phyloP scores from a whole-genome alignment of 352 stramenopile genomes.

The Globisporangium cylindrosporum region DNA sequence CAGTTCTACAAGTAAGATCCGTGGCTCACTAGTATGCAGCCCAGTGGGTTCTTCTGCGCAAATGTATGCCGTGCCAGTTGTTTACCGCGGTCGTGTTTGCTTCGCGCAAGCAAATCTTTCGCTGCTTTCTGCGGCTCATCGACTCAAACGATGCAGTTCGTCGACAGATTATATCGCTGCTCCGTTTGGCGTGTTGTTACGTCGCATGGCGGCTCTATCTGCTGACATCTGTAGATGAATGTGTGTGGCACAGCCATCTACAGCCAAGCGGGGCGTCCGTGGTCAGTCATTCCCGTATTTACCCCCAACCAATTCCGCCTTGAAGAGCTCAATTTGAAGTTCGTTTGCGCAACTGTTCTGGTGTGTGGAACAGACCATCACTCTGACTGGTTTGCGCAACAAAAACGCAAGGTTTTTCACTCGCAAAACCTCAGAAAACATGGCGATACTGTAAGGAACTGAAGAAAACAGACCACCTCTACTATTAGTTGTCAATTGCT shows the following conservation, averaged over 20 bases:
- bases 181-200: slow-evolving; percentile 4
- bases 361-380: background rate
- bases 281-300: background rate
- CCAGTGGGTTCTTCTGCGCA: no score
- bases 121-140: background rate
- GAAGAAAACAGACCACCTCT: background rate
- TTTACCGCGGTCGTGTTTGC: background rate
- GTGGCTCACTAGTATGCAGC: background rate
- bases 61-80: background rate
- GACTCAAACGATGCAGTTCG: background rate
- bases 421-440: slow-evolving; percentile 2
- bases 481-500: background rate
- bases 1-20: slow-evolving; percentile 5
- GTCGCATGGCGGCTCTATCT: background rate
- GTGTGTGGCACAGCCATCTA: background rate
- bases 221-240: background rate
- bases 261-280: background rate
- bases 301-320: background rate
- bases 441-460: background rate
- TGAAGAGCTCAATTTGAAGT: background rate
- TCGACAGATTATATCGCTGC: slow-evolving; percentile 1
- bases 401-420: slow-evolving; percentile 9
- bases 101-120: background rate
- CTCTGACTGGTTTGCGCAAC: slow-evolving; percentile 3
- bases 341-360: slow-evolving; percentile 4